A percentile compares a stretch with the other conserved stretches of the same genome.
These are phyloP conservation scores for Sporopachydermia quercuum DNA, from an alignment of 805 yeast species.

Conservation along the genomic window DNA sequence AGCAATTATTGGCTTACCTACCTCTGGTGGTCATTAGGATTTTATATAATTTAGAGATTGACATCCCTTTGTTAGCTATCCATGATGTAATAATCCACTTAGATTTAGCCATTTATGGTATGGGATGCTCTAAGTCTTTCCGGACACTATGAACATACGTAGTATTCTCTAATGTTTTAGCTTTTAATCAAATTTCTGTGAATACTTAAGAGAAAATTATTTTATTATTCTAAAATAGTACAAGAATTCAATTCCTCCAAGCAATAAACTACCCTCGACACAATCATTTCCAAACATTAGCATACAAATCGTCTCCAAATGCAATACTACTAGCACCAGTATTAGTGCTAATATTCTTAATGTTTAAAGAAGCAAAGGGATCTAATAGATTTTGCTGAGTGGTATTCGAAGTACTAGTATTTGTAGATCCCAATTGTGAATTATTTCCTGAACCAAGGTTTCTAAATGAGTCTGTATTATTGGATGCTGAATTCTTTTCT, in stretches of 20 bases:
- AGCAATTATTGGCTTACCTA: slow-evolving; percentile 87
- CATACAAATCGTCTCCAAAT: slow-evolving; percentile 20
- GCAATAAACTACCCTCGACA: no score
- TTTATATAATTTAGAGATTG: background rate
- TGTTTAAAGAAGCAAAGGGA: slow-evolving; percentile 1
- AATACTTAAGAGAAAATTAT: background rate
- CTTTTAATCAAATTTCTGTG: no score
- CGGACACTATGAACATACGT: no score
- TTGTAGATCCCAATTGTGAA: background rate
- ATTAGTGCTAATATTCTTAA: slow-evolving; percentile 6
- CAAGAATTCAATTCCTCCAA: no score
- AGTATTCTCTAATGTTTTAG: no score
- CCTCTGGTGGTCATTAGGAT: slow-evolving; percentile 53
- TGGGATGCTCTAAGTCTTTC: no score
- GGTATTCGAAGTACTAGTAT: slow-evolving; percentile 2
- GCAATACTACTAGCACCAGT: slow-evolving; percentile 8
- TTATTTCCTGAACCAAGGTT: background rate
- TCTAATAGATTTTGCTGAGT: slow-evolving; percentile 1
- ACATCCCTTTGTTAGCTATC: no score
- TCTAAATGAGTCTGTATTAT: background rate
- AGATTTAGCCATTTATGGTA: no score
- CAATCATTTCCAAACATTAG: slow-evolving; percentile 22
- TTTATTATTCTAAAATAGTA: background rate
- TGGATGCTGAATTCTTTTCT: background rate
- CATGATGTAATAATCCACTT: no score